A percentile compares a stretch with the other conserved stretches of the same genome.
Conservation (phyloP, 495 filamentous ascomycete genomes). For the Neurospora tetraspora region DNA sequence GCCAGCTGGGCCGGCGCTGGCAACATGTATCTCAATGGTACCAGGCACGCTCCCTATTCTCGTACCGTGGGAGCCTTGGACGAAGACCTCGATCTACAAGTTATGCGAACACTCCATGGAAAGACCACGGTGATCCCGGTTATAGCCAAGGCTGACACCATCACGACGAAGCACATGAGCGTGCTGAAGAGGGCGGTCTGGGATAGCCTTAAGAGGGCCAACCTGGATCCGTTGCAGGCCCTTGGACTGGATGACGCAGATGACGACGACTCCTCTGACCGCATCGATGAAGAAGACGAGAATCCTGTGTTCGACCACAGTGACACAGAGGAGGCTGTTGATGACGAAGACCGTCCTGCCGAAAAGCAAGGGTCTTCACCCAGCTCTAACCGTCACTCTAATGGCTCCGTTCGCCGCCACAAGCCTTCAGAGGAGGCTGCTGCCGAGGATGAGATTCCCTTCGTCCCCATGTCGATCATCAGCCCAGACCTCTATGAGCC, state of each 20-base stretch:
- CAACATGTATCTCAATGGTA: conserved; percentile 43
- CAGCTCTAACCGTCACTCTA: conserved; percentile 37
- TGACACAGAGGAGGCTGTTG: conserved; percentile 12
- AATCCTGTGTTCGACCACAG: conserved; percentile 30
- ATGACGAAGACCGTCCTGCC: conserved; percentile 19
- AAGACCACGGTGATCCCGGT: conserved; percentile 96
- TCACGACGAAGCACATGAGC: conserved; percentile 88
- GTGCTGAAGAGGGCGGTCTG: conserved; percentile 85
- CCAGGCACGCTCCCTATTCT: conserved; percentile 35
- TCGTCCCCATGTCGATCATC: conserved; percentile 83
- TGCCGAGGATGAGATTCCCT: conserved; percentile 37
- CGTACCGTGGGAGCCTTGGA: conserved; percentile 63
- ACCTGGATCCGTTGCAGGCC: conserved; percentile 81
- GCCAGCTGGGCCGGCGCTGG: conserved; percentile 45
- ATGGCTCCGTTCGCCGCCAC: conserved; percentile 36
- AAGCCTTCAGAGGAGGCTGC: conserved; percentile 25
- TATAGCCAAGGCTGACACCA: conserved; percentile 93
- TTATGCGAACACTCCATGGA: conserved; percentile 77
- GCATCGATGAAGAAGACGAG: conserved; percentile 54
- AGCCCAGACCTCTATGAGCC: conserved; percentile 86
- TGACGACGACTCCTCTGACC: conserved; percentile 42
- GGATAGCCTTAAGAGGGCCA: conserved; percentile 73
- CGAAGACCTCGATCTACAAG: conserved; percentile 82
- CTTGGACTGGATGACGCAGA: conserved; percentile 70
- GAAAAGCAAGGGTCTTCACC: conserved; percentile 24